Evolutionary conservation across 2,329 filamentous ascomycete genomes (phyloP), one percentile per base, ranked within the genome.

Genomic region (Purpureocillium takamizusanense): DNA sequence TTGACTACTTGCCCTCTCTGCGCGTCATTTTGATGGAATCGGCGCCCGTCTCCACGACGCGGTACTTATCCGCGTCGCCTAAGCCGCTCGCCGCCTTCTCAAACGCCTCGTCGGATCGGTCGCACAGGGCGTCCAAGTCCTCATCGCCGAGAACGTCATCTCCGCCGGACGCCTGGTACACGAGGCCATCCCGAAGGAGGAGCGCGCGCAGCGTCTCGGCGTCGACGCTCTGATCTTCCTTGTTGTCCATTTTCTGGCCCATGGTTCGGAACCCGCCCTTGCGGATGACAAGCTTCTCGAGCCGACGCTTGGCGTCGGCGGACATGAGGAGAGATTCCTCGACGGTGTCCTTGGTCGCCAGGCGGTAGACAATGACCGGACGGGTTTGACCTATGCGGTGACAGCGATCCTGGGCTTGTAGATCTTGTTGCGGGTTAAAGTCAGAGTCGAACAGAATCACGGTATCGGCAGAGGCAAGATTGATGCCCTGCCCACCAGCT

Each of bases 371-470:
- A 15, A 98, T 78, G 1, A 98, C 92, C 0, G 92, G 92, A 3
- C 82, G 75, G 1, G 81, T 95, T 59, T 98, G 92, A 0, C 92
- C 92, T 45, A 98, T 97, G 11, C 92, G 79, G 56, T 98, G 92
- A 1, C 86, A 88, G 5, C 92, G 86, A 54, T 98, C 92, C 61
- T 97, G 92, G 0, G 92, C 92, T 55, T 98, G 92, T 0, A 98
- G 70, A 58, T 98, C 92, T 55, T 95, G 90, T 57, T 98, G 92
- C 0, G 92, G 92, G 51, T 98, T 98, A 80, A 90, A 95, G 52
- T 95, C 76, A 3, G 65, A 70, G 59, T 97, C 90, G 49, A 92
- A 97, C 0, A 97, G 69, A 33, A 97, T 83, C 10, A 95, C 90
- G 0, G 90, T 95, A 50, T 97, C 90, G 0, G 90, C 90, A 1